Conservation (phyloP, 2,329 filamentous ascomycete species). For the Aureobasidium sp. region DNA sequence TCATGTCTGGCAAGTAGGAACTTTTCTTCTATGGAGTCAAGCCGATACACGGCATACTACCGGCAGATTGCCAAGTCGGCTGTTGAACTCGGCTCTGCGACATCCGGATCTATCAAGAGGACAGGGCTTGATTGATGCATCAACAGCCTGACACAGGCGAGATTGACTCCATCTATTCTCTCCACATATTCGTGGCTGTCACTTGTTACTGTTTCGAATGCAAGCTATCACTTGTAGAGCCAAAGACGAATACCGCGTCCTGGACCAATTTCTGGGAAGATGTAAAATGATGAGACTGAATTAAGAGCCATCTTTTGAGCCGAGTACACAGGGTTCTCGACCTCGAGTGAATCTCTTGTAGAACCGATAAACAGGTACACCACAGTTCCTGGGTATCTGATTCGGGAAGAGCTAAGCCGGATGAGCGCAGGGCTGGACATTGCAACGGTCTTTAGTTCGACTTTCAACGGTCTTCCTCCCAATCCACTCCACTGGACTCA, state of each 20-base stretch:
- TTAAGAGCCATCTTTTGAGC: neutral
- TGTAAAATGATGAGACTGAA: neutral
- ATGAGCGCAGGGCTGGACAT: neutral
- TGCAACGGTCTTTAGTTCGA: slow-evolving; percentile 7
- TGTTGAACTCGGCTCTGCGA: neutral
- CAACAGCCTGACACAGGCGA: neutral
- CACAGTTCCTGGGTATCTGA: neutral
- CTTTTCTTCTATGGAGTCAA: neutral
- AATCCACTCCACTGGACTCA: neutral
- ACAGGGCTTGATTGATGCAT: neutral
- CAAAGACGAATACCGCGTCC: neutral
- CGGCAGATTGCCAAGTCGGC: neutral
- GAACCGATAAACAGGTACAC: neutral
- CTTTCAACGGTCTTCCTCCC: neutral
- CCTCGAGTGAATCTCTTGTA: neutral
- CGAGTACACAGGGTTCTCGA: neutral
- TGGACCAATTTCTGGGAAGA: neutral
- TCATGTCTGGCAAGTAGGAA: too few species aligned
- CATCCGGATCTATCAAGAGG: neutral
- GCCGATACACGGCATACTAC: neutral
- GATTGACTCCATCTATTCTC: neutral
- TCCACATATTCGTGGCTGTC: too few species aligned
- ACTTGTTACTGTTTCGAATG: too few species aligned
- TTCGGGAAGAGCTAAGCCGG: neutral
- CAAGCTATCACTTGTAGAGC: too few species aligned